Evolutionary conservation across 495 filamentous ascomycete species (phyloP).

Genomic region (Lineolata rhizophorae): DNA sequence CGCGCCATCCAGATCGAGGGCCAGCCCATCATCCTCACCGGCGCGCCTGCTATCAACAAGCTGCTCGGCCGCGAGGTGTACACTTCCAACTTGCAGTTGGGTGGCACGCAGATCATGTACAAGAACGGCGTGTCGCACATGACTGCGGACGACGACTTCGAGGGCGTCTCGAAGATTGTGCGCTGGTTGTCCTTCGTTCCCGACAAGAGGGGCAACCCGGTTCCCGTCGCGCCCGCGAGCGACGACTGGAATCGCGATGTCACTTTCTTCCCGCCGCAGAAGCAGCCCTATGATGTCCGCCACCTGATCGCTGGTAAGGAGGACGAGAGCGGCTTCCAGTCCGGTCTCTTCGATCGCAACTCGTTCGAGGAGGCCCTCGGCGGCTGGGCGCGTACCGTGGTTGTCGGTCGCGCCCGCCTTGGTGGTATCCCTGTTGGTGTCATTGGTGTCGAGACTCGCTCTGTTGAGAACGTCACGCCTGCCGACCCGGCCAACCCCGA

Average conservation of each 20-base stretch:
- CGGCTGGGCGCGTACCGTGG: slow-evolving; percentile 91
- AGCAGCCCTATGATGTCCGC: slow-evolving; percentile 81
- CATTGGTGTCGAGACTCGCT: slow-evolving; percentile 87
- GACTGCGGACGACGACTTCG: slow-evolving; percentile 94
- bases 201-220: slow-evolving; percentile 73
- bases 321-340: slow-evolving; percentile 67
- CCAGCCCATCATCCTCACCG: slow-evolving; percentile 96
- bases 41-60: slow-evolving; percentile 95
- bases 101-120: slow-evolving; percentile 99
- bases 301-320: slow-evolving; percentile 84
- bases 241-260: slow-evolving; percentile 90
- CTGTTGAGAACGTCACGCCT: slow-evolving; percentile 88
- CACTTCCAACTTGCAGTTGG: slow-evolving; percentile 94
- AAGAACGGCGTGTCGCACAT: slow-evolving; percentile 98
- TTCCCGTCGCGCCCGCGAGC: slow-evolving; percentile 64
- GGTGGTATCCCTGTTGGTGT: slow-evolving; percentile 98
- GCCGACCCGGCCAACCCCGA: slow-evolving; percentile 98
- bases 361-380: slow-evolving; percentile 94
- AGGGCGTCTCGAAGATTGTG: slow-evolving; percentile 92
- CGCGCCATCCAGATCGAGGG: slow-evolving; percentile 97
- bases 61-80: slow-evolving; percentile 94
- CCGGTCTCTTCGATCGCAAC: slow-evolving; percentile 84
- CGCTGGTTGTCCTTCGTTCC: slow-evolving; percentile 95
- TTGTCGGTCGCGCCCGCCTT: slow-evolving; percentile 88
- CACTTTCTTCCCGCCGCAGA: slow-evolving; percentile 61